Evolutionary conservation across 1,139 yeast species (phyloP).

Genomic region (Yamadazyma atmosphaerica): DNA sequence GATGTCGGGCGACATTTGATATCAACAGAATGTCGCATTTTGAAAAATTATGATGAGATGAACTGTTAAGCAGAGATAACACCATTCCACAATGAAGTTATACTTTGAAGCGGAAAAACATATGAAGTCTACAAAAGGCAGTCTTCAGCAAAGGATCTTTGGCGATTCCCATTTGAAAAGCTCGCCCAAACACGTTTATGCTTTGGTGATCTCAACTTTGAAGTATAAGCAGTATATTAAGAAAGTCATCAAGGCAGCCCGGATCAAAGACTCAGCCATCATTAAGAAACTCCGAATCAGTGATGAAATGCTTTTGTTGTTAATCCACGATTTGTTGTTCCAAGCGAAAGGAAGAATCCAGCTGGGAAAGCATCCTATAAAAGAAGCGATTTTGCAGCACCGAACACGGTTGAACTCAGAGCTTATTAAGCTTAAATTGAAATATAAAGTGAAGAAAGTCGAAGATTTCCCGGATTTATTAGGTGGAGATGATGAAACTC

Average conservation of each 20-base stretch:
- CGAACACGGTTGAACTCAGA: conserved; percentile 84
- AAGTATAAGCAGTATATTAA: conserved; percentile 64
- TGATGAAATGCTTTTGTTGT: conserved; percentile 53
- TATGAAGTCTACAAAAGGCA: conserved; percentile 26
- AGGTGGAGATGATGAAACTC: conserved; percentile 59
- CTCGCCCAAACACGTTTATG: conserved; percentile 82
- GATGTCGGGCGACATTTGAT: too few relatives aligned
- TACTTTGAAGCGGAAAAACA: conserved; percentile 63
- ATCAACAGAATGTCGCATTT: too few relatives aligned
- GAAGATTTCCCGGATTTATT: conserved; percentile 37
- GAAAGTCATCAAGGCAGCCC: conserved; percentile 64
- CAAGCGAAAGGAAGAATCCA: conserved; percentile 80
- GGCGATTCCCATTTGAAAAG: conserved; percentile 36
- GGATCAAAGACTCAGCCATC: conserved; percentile 47
- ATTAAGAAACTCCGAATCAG: conserved; percentile 39
- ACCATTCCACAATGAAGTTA: conserved; percentile 54
- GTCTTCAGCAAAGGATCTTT: conserved; percentile 70
- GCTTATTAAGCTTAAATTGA: conserved; percentile 71
- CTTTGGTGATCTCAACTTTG: conserved; percentile 75
- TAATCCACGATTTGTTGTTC: conserved; percentile 80
- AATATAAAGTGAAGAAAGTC: conserved; percentile 51
- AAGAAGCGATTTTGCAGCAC: conserved; percentile 75
- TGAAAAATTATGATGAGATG: too few relatives aligned
- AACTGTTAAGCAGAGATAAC: too few relatives aligned
- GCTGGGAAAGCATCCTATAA: conserved; percentile 84